Conservation (phyloP, 2,329 filamentous ascomycete species). For the Alternaria panax region DNA sequence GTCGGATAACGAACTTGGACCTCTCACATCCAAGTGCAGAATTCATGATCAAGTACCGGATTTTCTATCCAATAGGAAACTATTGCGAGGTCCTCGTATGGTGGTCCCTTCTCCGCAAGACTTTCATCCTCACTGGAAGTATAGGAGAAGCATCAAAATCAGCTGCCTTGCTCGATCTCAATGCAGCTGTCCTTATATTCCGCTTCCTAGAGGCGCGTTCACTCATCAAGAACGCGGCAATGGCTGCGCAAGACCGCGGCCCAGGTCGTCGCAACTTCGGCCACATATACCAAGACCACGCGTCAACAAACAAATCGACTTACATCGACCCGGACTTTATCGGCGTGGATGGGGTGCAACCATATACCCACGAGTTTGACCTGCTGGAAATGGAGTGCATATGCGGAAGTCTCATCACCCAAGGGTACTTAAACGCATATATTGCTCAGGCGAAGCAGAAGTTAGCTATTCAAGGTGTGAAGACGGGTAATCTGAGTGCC, state of each 20-base stretch:
- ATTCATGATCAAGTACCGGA: conserved; percentile 79
- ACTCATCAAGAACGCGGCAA: conserved; percentile 33
- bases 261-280: conserved; percentile 52
- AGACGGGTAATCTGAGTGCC: conserved; percentile 65
- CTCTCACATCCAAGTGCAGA: conserved; percentile 39
- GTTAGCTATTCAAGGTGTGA: conserved; percentile 83
- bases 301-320: conserved; percentile 44
- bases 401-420: conserved; percentile 77
- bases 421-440: conserved; percentile 84
- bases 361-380: conserved; percentile 55
- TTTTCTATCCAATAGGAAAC: conserved; percentile 78
- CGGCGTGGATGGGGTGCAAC: conserved; percentile 40
- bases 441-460: conserved; percentile 77
- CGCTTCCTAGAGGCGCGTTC: conserved; percentile 68
- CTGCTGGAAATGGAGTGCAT: conserved; percentile 77
- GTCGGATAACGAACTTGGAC: conserved; percentile 66
- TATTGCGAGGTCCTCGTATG: conserved; percentile 83
- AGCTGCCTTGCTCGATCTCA: conserved; percentile 77
- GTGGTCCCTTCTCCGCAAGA: conserved; percentile 79
- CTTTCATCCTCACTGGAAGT: conserved; percentile 80
- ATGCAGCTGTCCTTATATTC: conserved; percentile 70
- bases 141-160: conserved; percentile 57
- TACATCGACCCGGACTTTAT: conserved; percentile 58
- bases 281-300: conserved; percentile 60
- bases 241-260: conserved; percentile 37